These are phyloP conservation scores for Zygosaccharomyces lentus DNA, from an alignment of 805 yeast species.

Conservation along the genomic window DNA sequence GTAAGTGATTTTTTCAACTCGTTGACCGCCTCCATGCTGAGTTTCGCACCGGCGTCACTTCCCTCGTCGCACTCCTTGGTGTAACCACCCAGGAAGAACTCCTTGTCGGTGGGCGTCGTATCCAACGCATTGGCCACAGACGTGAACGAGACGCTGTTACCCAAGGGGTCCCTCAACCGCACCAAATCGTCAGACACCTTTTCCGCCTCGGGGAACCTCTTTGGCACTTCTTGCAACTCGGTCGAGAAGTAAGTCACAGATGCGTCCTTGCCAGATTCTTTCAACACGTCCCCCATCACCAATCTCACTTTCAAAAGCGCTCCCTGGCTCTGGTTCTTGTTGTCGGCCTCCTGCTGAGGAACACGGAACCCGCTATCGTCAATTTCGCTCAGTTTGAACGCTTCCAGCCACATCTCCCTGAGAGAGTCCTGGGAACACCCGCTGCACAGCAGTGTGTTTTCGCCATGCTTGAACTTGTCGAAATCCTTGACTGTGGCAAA, in stretches of 20 bases:
- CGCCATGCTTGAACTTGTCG: conserved; percentile 44
- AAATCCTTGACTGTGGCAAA: conserved; percentile 57
- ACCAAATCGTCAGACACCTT: conserved; percentile 27
- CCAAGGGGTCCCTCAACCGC: conserved; percentile 55
- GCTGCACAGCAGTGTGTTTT: conserved; percentile 32
- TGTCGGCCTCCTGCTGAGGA: conserved; percentile 44
- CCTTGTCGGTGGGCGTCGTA: conserved; percentile 23
- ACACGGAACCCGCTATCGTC: conserved; percentile 57
- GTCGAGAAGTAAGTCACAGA: conserved; percentile 40
- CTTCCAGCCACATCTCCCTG: conserved; percentile 68
- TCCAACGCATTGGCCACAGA: conserved; percentile 41
- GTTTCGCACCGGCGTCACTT: conserved; percentile 15
- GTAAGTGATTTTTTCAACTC: conserved; percentile 20
- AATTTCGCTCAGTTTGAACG: conserved; percentile 57
- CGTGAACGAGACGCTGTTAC: conserved; percentile 55
- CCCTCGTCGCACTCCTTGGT: conserved; percentile 10
- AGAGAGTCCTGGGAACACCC: conserved; percentile 66
- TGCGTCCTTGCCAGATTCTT: conserved; percentile 30
- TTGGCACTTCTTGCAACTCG: conserved; percentile 32
- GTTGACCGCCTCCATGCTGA: conserved; percentile 22
- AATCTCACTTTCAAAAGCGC: conserved; percentile 47
- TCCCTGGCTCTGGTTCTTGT: conserved; percentile 42
- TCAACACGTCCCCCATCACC: conserved; percentile 34
- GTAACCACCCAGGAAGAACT: conserved; percentile 19
- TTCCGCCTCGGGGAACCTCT: conserved; percentile 25